Base-by-base conservation (phyloP, 331 rosid species). In the Stylosanthes scabra region DNA sequence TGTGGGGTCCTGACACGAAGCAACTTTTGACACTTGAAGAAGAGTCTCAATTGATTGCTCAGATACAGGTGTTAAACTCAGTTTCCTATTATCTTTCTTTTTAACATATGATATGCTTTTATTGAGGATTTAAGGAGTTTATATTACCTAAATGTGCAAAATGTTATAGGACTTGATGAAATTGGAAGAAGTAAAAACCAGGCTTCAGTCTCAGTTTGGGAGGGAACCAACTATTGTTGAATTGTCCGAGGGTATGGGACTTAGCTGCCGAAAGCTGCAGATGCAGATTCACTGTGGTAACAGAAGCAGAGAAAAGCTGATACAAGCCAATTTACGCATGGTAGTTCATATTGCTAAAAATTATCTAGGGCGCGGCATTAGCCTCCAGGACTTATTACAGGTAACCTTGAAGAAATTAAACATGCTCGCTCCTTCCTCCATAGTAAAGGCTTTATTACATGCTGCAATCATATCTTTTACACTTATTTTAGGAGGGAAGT, bases 161-260 rank as follows among this genome's bases (percentile, higher is more conserved):
- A 12, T 80, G 69, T 74, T 54, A 74, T 90, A 93, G 97, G 91
- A 84, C 68, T 47, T 93, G 40, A 28, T 90, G 74, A 77, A 75
- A 78, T 80, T 92, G 69, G 90, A 90, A 58, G 75, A 81, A 59
- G 82, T 85, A 80, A 90, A 92, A 80, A 61, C 37, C 62, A 85
- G 81, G 63, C 89, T 92, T 80, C 93, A 87, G 81, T 90, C 95
- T 40, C 91, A 92, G 74, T 88, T 84, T 80, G 88, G 90, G 47
- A 82, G 85, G 50, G 98, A 90, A 82, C 95, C 96, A 68, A 90
- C 95, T 59, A 37, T 88, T 25, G 81, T 81, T 29, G 96, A 92
- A 76, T 90, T 94, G 98, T 95, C 98, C n/a, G 84, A 88, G 75
- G 90, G 93, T 16, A 82, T 80, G 47, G 96, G 95, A 58, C 76